Evolutionary conservation across 2,329 filamentous ascomycete genomes (phyloP), one percentile per base, ranked within the genome.

Genomic region (Colletotrichum echinochloae): DNA sequence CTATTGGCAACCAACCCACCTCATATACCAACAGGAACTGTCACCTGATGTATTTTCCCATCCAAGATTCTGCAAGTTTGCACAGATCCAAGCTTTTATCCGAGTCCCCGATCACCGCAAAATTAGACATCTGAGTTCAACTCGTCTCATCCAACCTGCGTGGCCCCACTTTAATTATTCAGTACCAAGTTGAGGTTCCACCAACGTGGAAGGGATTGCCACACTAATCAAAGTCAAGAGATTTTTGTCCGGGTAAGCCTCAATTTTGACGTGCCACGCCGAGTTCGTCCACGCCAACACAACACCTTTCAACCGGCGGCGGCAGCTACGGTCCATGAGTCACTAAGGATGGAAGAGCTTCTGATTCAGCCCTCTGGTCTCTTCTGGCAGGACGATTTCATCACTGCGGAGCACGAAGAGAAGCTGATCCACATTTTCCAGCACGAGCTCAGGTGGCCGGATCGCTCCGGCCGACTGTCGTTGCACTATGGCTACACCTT

Each of bases 401-500:
- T 88, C 74, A 80, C 79, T 0, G 65, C 79, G 0, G 79, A 82
- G 39, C 82, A 87, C 68, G 86, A 88, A 74, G 74, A 76, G 33
- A 65, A 76, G 1, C 82, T 87, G 2, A 74, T 87, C 59, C 73
- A 79, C 35, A 80, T 83, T 65, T 86, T 88, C 73, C 66, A 61
- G 12, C 74, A 83, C 68, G 76, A 84, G 55, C 78, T 88, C 18
- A 71, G 79, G 37, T 88, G 86, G 86, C 85, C 84, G 44, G 78
- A 79, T 6, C 81, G 83, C 35, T 73, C 77, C 37, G 85, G 83
- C 3, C 82, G 86, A 4, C 75, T 84, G 2, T 88, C 86, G 0
- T 79, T 88, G 0, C 87, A 89, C 75, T 89, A 85, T 73, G 87
- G 87, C 61, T 87, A 88, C 75, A 87, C 85, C 0, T 89, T 89